Evolutionary conservation across 768 basidiomycete species (phyloP).

Genomic region (Suillus weaverae): DNA sequence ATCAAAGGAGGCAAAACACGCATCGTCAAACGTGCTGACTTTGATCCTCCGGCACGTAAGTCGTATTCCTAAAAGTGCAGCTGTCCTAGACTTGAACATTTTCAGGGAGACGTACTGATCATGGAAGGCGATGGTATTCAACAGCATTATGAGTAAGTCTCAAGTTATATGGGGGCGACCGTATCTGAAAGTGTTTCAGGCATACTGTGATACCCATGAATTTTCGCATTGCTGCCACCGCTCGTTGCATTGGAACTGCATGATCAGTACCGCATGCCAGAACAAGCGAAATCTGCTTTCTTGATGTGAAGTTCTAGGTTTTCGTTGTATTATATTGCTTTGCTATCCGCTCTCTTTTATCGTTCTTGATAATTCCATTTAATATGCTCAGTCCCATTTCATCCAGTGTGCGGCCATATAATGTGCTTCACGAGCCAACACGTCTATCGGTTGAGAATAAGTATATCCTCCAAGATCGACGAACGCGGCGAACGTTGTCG

Average conservation of each 20-base stretch:
- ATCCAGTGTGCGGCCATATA: not conserved
- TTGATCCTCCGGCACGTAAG: constrained; percentile 68
- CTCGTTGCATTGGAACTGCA: constrained; percentile 55
- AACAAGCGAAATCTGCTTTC: not conserved
- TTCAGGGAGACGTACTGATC: constrained; percentile 72
- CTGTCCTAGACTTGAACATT: constrained; percentile 9
- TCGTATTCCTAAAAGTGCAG: constrained; percentile 6
- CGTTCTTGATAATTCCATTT: not conserved
- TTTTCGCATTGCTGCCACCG: constrained; percentile 81
- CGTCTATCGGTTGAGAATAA: not conserved
- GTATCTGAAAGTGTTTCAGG: constrained; percentile 37
- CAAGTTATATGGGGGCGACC: constrained; percentile 1
- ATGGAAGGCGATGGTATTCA: constrained; percentile 76
- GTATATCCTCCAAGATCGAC: not conserved
- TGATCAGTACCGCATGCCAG: constrained; percentile 13
- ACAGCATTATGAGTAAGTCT: constrained; percentile 64
- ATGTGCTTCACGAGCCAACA: not conserved
- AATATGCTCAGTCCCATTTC: not conserved
- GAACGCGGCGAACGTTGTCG: not conserved
- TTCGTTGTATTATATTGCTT: not conserved
- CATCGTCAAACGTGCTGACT: constrained; percentile 42
- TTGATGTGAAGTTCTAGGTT: not conserved
- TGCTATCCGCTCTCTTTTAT: not conserved
- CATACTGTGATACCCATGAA: constrained; percentile 75
- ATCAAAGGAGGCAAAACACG: constrained; percentile 33